Evolutionary conservation across 2,329 filamentous ascomycete genomes (phyloP).

Genomic region (Aureobasidium sp.): DNA sequence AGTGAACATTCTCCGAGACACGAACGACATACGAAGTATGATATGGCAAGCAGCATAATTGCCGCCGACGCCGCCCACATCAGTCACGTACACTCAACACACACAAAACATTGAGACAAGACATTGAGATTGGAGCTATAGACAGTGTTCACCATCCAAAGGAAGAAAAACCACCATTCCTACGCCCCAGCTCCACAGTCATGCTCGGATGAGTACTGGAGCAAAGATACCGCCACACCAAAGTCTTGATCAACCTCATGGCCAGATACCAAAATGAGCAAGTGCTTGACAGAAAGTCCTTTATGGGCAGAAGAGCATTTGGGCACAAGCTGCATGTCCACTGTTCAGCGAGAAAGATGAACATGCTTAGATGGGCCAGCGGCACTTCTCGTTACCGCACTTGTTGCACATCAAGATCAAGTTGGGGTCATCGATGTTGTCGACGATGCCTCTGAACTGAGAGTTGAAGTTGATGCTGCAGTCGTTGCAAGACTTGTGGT

Average conservation of each 20-base stretch:
- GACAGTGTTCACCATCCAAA: not conserved
- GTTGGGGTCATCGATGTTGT: not conserved
- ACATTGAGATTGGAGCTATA: not conserved
- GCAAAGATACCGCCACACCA: not conserved
- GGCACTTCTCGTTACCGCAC: constrained; percentile 2
- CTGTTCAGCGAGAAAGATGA: not conserved
- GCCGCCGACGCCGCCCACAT: not conserved
- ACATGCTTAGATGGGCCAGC: not conserved
- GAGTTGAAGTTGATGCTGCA: constrained; percentile 2
- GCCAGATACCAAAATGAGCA: not conserved
- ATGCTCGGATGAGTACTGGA: not conserved
- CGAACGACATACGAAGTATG: not conserved
- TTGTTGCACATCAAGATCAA: not conserved
- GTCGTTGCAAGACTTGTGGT: constrained; percentile 3
- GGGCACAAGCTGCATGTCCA: not conserved
- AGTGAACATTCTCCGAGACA: not conserved
- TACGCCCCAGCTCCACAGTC: not conserved
- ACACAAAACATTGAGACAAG: not conserved
- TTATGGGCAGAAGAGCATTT: not conserved
- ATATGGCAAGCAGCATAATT: not conserved
- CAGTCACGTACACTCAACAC: not conserved
- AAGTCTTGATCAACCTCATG: not conserved
- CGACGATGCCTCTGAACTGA: not conserved
- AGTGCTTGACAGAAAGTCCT: not conserved
- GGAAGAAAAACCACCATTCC: not conserved